phyloP scores from a whole-genome alignment of 2,329 filamentous ascomycete species.

The Ascochyta viciae-villosae region DNA sequence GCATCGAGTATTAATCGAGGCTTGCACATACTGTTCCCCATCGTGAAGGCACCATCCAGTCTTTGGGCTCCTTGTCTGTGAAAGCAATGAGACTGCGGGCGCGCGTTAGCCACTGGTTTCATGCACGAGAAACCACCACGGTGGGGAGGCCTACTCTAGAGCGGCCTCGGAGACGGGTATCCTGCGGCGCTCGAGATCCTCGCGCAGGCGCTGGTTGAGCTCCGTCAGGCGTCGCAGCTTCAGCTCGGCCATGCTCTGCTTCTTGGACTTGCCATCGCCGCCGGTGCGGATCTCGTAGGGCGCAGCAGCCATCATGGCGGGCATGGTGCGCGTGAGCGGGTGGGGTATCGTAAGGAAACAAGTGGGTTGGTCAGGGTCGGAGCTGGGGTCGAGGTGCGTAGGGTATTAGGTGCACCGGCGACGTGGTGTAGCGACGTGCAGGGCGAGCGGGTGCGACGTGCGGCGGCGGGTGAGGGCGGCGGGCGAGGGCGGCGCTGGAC shows the following conservation, averaged over 20 bases:
- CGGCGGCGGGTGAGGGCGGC: slow-evolving; percentile 27
- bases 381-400: slow-evolving; percentile 19
- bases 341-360: slow-evolving; percentile 20
- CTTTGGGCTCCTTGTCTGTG: slow-evolving; percentile 91
- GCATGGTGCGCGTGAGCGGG: slow-evolving; percentile 28
- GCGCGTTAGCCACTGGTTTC: slow-evolving; percentile 28
- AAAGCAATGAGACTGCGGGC: slow-evolving; percentile 86
- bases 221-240: slow-evolving; percentile 96
- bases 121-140: background rate
- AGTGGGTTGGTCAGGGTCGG: background rate
- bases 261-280: slow-evolving; percentile 82
- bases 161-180: slow-evolving; percentile 96
- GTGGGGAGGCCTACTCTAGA: slow-evolving; percentile 52
- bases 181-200: slow-evolving; percentile 92
- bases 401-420: slow-evolving; percentile 35
- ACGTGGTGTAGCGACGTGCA: slow-evolving; percentile 21
- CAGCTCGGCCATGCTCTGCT: slow-evolving; percentile 98
- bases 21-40: slow-evolving; percentile 76
- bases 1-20: background rate
- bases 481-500: slow-evolving; percentile 23
- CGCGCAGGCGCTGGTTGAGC: slow-evolving; percentile 92
- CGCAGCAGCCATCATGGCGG: slow-evolving; percentile 62
- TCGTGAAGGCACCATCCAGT: slow-evolving; percentile 98
- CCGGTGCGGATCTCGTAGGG: slow-evolving; percentile 71
- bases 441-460: slow-evolving; percentile 35